Conservation (phyloP, 2,329 filamentous ascomycete species). For the Penicillium sp. region DNA sequence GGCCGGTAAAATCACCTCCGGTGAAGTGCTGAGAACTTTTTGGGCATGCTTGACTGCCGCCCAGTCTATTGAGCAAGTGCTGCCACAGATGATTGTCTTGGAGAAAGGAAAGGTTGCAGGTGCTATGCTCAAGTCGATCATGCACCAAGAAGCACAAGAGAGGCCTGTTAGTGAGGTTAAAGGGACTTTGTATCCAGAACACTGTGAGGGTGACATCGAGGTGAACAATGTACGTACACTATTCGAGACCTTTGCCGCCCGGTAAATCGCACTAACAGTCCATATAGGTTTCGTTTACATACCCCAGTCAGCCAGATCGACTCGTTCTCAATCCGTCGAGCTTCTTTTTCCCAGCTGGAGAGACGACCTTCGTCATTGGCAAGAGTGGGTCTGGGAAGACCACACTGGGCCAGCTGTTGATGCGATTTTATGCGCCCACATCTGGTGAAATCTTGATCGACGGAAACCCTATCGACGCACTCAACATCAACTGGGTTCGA, state of each 20-base stretch:
- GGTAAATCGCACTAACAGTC: background rate
- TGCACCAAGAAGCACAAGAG: slow-evolving; percentile 31
- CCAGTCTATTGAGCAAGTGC: slow-evolving; percentile 70
- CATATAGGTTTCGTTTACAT: slow-evolving; percentile 75
- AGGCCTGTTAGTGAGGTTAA: slow-evolving; percentile 30
- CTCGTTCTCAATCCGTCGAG: slow-evolving; percentile 62
- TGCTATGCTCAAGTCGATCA: slow-evolving; percentile 58
- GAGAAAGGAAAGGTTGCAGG: slow-evolving; percentile 79
- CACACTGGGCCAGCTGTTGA: slow-evolving; percentile 77
- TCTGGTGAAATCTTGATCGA: slow-evolving; percentile 71
- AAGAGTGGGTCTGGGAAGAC: slow-evolving; percentile 91
- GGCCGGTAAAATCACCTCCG: slow-evolving; percentile 59
- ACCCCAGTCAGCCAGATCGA: slow-evolving; percentile 68
- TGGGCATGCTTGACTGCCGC: slow-evolving; percentile 78
- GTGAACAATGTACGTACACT: slow-evolving; percentile 61
- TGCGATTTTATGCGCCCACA: slow-evolving; percentile 72
- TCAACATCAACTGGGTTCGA: slow-evolving; percentile 73
- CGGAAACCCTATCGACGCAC: slow-evolving; percentile 58
- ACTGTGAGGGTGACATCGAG: slow-evolving; percentile 68
- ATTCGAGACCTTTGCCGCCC: background rate
- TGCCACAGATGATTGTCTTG: slow-evolving; percentile 76
- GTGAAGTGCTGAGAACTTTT: slow-evolving; percentile 78
- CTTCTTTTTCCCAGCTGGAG: slow-evolving; percentile 70
- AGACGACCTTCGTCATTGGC: slow-evolving; percentile 80
- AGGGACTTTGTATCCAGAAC: slow-evolving; percentile 33